A percentile compares a stretch with the other conserved stretches of the same genome.
Evolutionary conservation across 768 basidiomycete species (phyloP).

Genomic region (Pleurotus citrinopileatus): DNA sequence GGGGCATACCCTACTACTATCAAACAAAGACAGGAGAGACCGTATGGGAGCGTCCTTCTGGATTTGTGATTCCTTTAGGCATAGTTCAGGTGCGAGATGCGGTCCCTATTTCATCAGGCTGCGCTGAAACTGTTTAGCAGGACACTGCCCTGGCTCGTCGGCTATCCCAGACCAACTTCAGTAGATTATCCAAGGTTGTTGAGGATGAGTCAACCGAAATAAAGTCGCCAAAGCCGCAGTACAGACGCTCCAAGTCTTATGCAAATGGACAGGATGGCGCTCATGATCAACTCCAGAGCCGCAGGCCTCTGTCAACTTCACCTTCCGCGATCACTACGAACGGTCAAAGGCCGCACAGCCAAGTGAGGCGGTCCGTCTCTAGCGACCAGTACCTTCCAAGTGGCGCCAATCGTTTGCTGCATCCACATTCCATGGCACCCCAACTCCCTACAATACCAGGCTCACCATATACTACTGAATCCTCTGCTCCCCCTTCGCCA

Average conservation of each 20-base stretch:
- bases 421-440: constrained; percentile 27
- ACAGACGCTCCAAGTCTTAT: constrained; percentile 36
- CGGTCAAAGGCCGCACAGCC: constrained; percentile 18
- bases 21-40: constrained; percentile 91
- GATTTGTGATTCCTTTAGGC: constrained; percentile 88
- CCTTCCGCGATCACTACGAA: background rate
- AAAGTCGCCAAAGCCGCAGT: constrained; percentile 10
- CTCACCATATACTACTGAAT: constrained; percentile 66
- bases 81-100: constrained; percentile 67
- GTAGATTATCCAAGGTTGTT: constrained; percentile 34
- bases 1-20: constrained; percentile 88
- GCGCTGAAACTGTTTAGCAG: constrained; percentile 29
- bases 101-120: background rate
- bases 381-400: constrained; percentile 15
- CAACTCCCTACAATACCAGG: constrained; percentile 66
- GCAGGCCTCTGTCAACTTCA: constrained; percentile 1
- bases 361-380: constrained; percentile 27
- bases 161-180: constrained; percentile 54
- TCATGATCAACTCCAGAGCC: constrained; percentile 14
- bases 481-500: constrained; percentile 51
- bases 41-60: constrained; percentile 87
- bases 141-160: constrained; percentile 73
- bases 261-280: constrained; percentile 28
- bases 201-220: constrained; percentile 7
- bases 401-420: constrained; percentile 7